Evolutionary conservation across 2,329 filamentous ascomycete genomes (phyloP).

Genomic region (Metarhizium album): DNA sequence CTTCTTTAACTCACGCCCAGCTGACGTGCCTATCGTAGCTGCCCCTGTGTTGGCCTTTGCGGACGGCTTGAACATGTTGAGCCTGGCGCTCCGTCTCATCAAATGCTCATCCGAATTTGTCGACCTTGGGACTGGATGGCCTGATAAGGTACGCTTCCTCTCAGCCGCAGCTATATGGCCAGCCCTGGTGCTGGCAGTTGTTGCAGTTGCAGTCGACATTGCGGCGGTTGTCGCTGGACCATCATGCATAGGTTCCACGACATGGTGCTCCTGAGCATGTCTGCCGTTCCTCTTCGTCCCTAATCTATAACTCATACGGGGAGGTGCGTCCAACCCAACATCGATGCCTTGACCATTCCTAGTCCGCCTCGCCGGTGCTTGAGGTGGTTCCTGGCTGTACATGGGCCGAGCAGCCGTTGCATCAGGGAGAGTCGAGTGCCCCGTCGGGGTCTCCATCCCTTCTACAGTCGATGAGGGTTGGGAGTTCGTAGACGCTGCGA

Average conservation of each 20-base stretch:
- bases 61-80: constrained; percentile 60
- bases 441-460: constrained; percentile 50
- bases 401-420: constrained; percentile 13
- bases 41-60: constrained; percentile 51
- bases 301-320: constrained; percentile 51
- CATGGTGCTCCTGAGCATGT: constrained; percentile 21
- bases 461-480: constrained; percentile 33
- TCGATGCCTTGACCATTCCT: constrained; percentile 44
- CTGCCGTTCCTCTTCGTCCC: constrained; percentile 31
- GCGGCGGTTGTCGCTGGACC: constrained; percentile 23
- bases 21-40: constrained; percentile 45
- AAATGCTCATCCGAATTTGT: constrained; percentile 47
- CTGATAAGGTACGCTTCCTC: constrained; percentile 86
- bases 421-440: constrained; percentile 13
- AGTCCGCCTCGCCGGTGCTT: constrained; percentile 41
- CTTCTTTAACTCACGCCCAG: constrained; percentile 67
- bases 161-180: constrained; percentile 40
- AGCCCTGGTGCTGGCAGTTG: constrained; percentile 21
- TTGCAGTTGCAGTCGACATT: constrained; percentile 26
- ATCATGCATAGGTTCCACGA: constrained; percentile 31
- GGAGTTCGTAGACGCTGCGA: constrained; percentile 26
- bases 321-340: constrained; percentile 44
- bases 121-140: constrained; percentile 52
- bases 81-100: constrained; percentile 57
- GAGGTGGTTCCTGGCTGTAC: constrained; percentile 33